These are phyloP conservation scores for Globisporangium perplexum DNA, from an alignment of 352 stramenopile species.

Conservation along the genomic window DNA sequence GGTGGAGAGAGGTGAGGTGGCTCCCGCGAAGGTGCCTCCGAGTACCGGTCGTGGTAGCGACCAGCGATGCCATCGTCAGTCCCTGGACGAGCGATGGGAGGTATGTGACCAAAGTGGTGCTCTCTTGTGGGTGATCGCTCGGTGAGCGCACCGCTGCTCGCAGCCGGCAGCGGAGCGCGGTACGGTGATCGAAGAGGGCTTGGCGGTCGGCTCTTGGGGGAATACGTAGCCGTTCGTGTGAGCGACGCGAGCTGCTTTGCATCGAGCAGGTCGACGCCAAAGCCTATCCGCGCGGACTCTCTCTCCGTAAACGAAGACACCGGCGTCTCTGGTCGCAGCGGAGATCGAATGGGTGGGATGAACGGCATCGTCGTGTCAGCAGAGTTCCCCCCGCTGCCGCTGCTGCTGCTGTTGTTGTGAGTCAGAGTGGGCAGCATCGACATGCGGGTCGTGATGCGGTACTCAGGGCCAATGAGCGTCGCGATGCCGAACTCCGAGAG, in stretches of 20 bases:
- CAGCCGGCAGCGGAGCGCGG: not conserved
- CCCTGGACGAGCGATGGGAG: not conserved
- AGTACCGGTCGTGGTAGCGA: not conserved
- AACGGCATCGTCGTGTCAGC: conserved; percentile 3
- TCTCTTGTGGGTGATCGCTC: conserved; percentile 8
- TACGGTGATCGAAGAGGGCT: conserved; percentile 28
- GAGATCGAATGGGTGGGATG: conserved; percentile 12
- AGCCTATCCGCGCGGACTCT: conserved; percentile 38
- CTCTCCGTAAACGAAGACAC: conserved; percentile 31
- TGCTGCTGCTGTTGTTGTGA: not conserved
- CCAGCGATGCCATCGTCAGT: conserved; percentile 3
- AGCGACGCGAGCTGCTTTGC: conserved; percentile 42
- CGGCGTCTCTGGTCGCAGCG: conserved; percentile 32
- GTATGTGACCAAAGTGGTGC: not conserved
- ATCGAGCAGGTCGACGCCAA: conserved; percentile 38
- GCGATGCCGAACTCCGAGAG: conserved; percentile 56
- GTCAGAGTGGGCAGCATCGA: conserved; percentile 25
- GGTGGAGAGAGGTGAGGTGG: not conserved
- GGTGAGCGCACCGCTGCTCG: conserved; percentile 7
- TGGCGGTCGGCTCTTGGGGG: conserved; percentile 19
- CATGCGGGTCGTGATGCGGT: conserved; percentile 43
- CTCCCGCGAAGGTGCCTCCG: not conserved
- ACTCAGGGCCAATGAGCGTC: conserved; percentile 58
- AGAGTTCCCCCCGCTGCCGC: conserved; percentile 5
- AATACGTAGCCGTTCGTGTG: conserved; percentile 31